Conservation (phyloP, 2,329 filamentous ascomycete genomes). For the Huntiella moniliformis region DNA sequence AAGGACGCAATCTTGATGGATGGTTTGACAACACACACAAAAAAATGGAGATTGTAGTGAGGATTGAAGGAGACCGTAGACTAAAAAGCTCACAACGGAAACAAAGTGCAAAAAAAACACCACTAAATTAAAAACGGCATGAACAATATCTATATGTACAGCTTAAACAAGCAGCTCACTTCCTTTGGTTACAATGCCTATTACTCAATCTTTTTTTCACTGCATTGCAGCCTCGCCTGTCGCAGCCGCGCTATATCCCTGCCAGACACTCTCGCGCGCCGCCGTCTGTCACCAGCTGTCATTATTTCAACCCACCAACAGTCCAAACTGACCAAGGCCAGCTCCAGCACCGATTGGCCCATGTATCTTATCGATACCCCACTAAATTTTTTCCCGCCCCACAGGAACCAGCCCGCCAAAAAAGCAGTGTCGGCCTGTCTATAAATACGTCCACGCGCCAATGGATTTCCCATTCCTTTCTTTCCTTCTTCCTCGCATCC, state of each 20-base stretch:
- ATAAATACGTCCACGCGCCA: neutral
- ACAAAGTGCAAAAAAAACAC: too few species aligned
- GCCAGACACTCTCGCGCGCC: neutral
- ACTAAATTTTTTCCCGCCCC: slow-evolving; percentile 10
- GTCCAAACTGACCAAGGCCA: too few species aligned
- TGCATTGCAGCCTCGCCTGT: neutral
- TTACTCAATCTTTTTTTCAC: neutral
- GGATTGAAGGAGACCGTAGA: too few species aligned
- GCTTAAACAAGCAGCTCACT: too few species aligned
- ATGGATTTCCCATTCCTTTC: slow-evolving; percentile 11
- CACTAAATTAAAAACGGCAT: too few species aligned
- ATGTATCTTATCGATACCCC: slow-evolving; percentile 2
- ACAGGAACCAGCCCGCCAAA: neutral
- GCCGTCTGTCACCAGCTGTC: neutral
- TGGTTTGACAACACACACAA: too few species aligned
- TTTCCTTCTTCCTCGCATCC: slow-evolving; percentile 17
- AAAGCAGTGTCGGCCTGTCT: neutral
- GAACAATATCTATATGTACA: too few species aligned
- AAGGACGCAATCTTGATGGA: too few species aligned
- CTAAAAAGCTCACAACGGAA: too few species aligned
- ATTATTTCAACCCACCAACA: too few species aligned
- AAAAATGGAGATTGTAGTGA: too few species aligned
- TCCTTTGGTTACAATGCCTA: too few species aligned
- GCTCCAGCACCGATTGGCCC: neutral
- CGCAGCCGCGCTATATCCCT: neutral